Conservation (phyloP, 2,329 filamentous ascomycete species). For the Colletotrichum australisinense region DNA sequence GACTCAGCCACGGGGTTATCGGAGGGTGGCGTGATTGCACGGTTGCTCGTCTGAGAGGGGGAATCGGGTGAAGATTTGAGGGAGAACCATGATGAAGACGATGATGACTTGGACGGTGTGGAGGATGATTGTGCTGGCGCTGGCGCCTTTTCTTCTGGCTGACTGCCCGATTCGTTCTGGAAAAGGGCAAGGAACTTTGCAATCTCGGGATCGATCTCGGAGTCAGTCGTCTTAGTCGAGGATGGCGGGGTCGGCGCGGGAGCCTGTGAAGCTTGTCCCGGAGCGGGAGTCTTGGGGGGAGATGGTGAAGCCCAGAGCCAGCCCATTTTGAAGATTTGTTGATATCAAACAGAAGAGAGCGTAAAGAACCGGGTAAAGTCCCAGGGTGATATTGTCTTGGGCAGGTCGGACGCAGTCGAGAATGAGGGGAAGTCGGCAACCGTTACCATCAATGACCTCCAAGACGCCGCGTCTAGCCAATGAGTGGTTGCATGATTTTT, state of each 20-base stretch:
- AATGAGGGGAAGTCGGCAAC: slow-evolving; percentile 33
- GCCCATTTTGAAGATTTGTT: slow-evolving; percentile 59
- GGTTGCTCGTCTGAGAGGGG: slow-evolving; percentile 35
- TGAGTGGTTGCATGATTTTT: slow-evolving; percentile 34
- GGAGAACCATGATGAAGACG: slow-evolving; percentile 44
- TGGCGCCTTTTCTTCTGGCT: slow-evolving; percentile 37
- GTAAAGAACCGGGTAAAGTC: neutral
- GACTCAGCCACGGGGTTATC: slow-evolving; percentile 69
- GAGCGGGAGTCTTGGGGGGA: slow-evolving; percentile 43
- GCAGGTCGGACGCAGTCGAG: neutral
- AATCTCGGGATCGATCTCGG: slow-evolving; percentile 60
- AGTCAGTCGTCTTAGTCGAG: slow-evolving; percentile 29
- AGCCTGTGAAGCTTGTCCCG: slow-evolving; percentile 39
- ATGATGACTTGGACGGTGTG: slow-evolving; percentile 41
- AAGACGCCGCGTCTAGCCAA: slow-evolving; percentile 30
- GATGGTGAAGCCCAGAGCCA: slow-evolving; percentile 69
- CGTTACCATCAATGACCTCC: slow-evolving; percentile 28
- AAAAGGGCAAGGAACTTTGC: slow-evolving; percentile 65
- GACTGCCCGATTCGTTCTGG: slow-evolving; percentile 46
- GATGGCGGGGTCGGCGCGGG: slow-evolving; percentile 38
- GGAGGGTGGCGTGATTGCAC: slow-evolving; percentile 40
- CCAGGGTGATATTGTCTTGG: neutral
- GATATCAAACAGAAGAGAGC: neutral
- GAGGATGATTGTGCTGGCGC: slow-evolving; percentile 37
- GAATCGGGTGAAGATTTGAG: slow-evolving; percentile 43